Percentiles rank a stretch among this genome's conserved stretches.
These are phyloP conservation scores for Suillus ampliporus DNA, from an alignment of 768 basidiomycete species.

Conservation along the genomic window DNA sequence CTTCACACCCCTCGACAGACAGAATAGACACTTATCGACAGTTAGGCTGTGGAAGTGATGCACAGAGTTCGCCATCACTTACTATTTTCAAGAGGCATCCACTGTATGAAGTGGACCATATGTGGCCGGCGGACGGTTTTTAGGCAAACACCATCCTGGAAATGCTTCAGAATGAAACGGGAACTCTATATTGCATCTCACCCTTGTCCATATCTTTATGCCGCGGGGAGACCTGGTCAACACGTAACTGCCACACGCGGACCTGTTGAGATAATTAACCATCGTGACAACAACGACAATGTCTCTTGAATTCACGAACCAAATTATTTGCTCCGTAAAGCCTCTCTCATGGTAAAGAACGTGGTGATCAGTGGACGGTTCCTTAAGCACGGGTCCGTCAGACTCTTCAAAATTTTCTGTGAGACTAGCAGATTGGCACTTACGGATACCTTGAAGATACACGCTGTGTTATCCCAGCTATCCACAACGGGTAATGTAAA, in stretches of 20 bases:
- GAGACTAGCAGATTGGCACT: conserved; percentile 21
- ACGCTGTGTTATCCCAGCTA: conserved; percentile 57
- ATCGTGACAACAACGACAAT: neutral
- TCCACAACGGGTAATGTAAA: conserved; percentile 12
- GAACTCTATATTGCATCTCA: neutral
- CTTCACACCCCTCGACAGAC: conserved; percentile 56
- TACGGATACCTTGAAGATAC: conserved; percentile 55
- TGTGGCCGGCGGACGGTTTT: conserved; percentile 54
- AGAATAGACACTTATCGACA: conserved; percentile 45
- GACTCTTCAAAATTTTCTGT: conserved; percentile 7
- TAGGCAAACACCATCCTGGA: conserved; percentile 54
- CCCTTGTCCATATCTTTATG: conserved; percentile 60
- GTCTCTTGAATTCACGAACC: conserved; percentile 33
- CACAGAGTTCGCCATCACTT: conserved; percentile 12
- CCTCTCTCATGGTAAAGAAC: conserved; percentile 55
- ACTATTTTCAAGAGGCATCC: conserved; percentile 57
- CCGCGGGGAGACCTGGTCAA: conserved; percentile 54
- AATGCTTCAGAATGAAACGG: neutral
- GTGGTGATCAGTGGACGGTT: conserved; percentile 49
- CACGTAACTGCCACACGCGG: conserved; percentile 49
- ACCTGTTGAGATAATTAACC: conserved; percentile 38
- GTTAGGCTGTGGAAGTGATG: conserved; percentile 12
- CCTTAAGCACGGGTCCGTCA: conserved; percentile 35
- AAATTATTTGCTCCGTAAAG: conserved; percentile 61
- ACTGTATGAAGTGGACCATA: conserved; percentile 53